These are phyloP conservation scores for Cystobasidium pallidum DNA, from an alignment of 1,284 basidiomycete species.

Conservation along the genomic window DNA sequence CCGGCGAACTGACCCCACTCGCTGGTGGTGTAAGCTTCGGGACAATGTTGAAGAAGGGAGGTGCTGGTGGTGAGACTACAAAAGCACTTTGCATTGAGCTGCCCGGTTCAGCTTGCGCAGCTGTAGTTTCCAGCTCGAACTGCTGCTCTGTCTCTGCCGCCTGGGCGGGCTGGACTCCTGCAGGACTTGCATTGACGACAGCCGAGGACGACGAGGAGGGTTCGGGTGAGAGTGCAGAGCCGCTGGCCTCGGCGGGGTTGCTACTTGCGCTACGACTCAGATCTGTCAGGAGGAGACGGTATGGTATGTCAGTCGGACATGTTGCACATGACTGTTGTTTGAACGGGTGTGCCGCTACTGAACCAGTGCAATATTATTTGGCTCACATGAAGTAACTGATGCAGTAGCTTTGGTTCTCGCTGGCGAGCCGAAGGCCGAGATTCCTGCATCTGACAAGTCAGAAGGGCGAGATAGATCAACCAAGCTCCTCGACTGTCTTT, in stretches of 20 bases:
- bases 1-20: background rate
- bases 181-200: background rate
- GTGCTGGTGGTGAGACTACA: background rate
- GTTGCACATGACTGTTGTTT: background rate
- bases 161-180: background rate
- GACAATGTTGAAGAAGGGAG: background rate
- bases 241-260: background rate
- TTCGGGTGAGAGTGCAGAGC: background rate
- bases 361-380: background rate
- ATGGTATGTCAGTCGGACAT: background rate
- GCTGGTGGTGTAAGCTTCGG: background rate
- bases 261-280: background rate
- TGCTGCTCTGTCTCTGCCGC: conserved; percentile 4
- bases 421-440: background rate
- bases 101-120: conserved; percentile 31
- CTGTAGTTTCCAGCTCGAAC: conserved; percentile 5
- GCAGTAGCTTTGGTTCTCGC: background rate
- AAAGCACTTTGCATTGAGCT: conserved; percentile 17
- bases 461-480: conserved; percentile 34
- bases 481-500: conserved; percentile 32
- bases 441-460: background rate
- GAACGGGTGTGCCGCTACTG: background rate
- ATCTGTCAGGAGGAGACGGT: background rate
- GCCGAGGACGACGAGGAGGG: background rate
- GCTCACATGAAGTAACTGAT: background rate